Percentiles rank a stretch among this genome's conserved stretches.
phyloP scores from a whole-genome alignment of 768 basidiomycete species.

The Lyophyllum atratum region DNA sequence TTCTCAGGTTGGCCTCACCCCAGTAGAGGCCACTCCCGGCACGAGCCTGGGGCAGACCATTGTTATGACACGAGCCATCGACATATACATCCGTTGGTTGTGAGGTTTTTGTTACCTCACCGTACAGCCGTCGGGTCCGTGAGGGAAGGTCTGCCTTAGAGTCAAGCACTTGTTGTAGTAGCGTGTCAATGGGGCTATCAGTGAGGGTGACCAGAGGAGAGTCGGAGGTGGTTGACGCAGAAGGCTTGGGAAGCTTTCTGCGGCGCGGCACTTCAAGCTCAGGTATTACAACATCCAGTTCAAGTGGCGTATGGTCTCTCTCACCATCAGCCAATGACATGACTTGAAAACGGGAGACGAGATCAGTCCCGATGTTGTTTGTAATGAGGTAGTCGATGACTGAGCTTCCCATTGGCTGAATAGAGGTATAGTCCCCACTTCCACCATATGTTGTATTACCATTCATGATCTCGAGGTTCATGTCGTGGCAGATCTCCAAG shows the following conservation, averaged over 20 bases:
- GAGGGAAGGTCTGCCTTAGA: not conserved
- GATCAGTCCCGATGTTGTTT: not conserved
- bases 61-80: conserved; percentile 4
- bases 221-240: too few relatives aligned
- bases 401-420: not conserved
- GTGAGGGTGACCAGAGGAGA: not conserved
- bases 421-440: not conserved
- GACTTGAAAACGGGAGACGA: not conserved
- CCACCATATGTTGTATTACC: not conserved
- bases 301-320: not conserved
- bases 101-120: not conserved
- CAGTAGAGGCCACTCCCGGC: conserved; percentile 9
- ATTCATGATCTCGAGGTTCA: not conserved
- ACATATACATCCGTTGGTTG: not conserved
- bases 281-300: not conserved
- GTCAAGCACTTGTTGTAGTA: not conserved
- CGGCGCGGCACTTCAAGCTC: too few relatives aligned
- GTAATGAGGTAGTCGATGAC: conserved; percentile 2
- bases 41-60: not conserved
- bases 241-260: not conserved
- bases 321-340: not conserved
- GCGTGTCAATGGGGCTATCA: not conserved
- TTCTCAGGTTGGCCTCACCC: not conserved
- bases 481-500: not conserved
- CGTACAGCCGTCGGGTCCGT: not conserved